These are phyloP conservation scores for Biscogniauxia marginata DNA, from an alignment of 2,329 filamentous ascomycete genomes.

Conservation along the genomic window DNA sequence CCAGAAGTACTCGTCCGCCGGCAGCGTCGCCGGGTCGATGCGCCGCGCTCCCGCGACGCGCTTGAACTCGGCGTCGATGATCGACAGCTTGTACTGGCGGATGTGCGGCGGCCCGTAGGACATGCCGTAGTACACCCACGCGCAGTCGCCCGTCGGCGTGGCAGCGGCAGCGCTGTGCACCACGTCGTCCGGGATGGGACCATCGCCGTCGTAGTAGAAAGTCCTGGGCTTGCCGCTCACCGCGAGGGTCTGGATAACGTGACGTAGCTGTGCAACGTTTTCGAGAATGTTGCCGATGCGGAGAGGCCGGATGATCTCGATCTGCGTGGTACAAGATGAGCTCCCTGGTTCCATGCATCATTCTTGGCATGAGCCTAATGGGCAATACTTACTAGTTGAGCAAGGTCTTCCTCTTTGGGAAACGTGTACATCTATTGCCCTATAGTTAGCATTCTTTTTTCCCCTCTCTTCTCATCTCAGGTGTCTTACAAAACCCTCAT, in stretches of 20 bases:
- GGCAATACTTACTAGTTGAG: constrained; percentile 36
- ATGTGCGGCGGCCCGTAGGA: constrained; percentile 35
- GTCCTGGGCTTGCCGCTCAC: constrained; percentile 35
- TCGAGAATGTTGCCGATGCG: constrained; percentile 38
- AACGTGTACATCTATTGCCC: constrained; percentile 40
- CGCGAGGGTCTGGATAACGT: constrained; percentile 37
- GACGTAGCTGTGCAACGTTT: constrained; percentile 37
- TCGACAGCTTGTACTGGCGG: constrained; percentile 33
- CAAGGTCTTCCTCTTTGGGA: constrained; percentile 47
- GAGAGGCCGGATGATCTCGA: constrained; percentile 48
- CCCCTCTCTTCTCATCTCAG: not conserved
- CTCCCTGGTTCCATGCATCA: too few species aligned
- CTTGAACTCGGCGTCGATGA: constrained; percentile 34
- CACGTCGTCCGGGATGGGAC: constrained; percentile 32
- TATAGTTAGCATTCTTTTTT: not conserved
- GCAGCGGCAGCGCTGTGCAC: constrained; percentile 32
- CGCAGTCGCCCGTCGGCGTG: constrained; percentile 34
- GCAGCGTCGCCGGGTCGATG: constrained; percentile 35
- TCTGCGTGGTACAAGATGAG: too few species aligned
- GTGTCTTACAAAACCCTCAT: constrained; percentile 39
- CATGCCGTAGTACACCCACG: constrained; percentile 37
- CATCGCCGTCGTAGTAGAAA: constrained; percentile 31
- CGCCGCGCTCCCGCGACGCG: constrained; percentile 30
- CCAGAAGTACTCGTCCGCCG: constrained; percentile 34
- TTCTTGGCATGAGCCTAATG: not conserved